Base-by-base conservation (phyloP, 306 rosid species). In the Dalbergia cochinchinensis region DNA sequence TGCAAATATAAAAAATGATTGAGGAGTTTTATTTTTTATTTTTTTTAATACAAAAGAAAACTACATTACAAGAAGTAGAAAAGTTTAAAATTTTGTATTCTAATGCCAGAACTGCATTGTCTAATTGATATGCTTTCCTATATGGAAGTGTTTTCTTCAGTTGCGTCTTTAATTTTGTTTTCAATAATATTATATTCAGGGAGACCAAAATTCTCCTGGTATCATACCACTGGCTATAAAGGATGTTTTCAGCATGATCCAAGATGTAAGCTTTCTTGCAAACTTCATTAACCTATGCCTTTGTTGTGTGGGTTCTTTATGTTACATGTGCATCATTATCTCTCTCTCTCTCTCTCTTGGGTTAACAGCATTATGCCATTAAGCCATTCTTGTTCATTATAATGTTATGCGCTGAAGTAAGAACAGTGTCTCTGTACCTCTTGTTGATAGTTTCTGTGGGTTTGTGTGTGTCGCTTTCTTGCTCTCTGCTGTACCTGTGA, bases 231-330 rank as follows among this genome's bases (percentile, higher is more conserved):
- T 96, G 89, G 97, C 99, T 69, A 96, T 96, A 87, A 96, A 96
- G 85, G 99, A 96, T 77, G 99, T 96, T 76, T 96, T 96, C 86
- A 89, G 96, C 86, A 96, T 93, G 68, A 93, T 96, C 69, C 99
- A 96, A 88, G 99, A 96, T 88, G 99, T 96, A 87, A 90, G 97
- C 72, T 65, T 74, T 80, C 80, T 55, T 69, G 14, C 67, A 4
- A 76, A 74, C 77, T 74, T 15, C 13, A 7, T 73, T 73, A 33
- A 54, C 11, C 5, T 8, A 7, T 16, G 20, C 13, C 60, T 54
- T 7, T n/a, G 20, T 53, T 15, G 20, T 54, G 26, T 54, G 22
- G 11, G 22, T 54, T 54, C 7, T 15, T 54, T 54, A n/a, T 6
- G 16, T 54, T 16, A 54, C 22, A 16, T 16, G 20, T 54, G 57